Base-by-base conservation (phyloP, 2,329 filamentous ascomycete genomes). In the Parastagonospora avenae region DNA sequence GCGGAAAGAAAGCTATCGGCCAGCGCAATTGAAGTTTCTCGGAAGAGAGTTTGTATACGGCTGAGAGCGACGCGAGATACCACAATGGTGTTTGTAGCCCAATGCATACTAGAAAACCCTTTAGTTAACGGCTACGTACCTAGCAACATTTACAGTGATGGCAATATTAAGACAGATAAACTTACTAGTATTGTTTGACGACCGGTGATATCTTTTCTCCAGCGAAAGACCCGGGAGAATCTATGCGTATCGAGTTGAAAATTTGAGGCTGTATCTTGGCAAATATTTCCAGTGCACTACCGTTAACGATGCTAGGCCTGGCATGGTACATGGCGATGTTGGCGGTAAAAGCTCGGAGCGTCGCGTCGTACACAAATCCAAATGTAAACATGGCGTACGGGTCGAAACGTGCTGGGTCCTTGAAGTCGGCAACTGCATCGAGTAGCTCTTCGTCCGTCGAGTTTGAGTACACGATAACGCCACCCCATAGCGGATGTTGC, bases 201-300 rank as follows among this genome's bases (percentile, higher is more conserved):
- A 30, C 28, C 11, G 32, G 27, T 14, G 31, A 32, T 2, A 41
- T 15, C 11, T n/a, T 37, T 41, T 31, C 42, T 40, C 37, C 28
- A 9, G 35, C 35, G 42, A 46, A 46, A 2, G 16, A 30, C 2
- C 42, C 48, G 2, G 36, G 36, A 24, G 48, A 31, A 67, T 69
- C 11, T 68, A 70, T 5, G 68, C 60, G 45, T 59, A 64, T 14
- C 62, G 71, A 6, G 58, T 32, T 52, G 30, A 19, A 46, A 16
- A 52, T n/a, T 14, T 52, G 48, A n/a, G 48, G 48, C 24, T 47
- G 38, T 28, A 52, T 38, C 14, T 41, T 35, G 12, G 42, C 37
- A 16, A 50, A 50, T 14, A 29, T 11, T 30, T 50, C 29, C 4
- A 49, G 28, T 10, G 40, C 29, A 35, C 32, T 35, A n/a, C 32